Base-by-base conservation (phyloP, 192 early-diverging fungal genomes). In the Linderina pennispora region DNA sequence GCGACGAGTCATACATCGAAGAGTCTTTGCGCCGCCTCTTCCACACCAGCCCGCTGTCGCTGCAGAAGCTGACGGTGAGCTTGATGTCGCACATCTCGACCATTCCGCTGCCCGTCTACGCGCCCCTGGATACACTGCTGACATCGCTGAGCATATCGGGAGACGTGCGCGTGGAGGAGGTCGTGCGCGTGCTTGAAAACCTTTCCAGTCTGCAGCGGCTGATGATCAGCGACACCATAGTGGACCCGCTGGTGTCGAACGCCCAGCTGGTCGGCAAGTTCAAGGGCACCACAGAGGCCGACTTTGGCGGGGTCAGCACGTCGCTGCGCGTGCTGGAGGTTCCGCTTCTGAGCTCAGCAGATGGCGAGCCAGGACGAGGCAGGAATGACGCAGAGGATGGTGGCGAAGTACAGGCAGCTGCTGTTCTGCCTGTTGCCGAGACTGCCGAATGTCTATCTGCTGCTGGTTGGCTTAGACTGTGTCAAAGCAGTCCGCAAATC, bases 211-310 rank as follows among this genome's bases (percentile, higher is more conserved):
- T 62, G 16, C 10, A 23, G 0, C 16, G 16, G 13, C 28, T 62
- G 9, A 36, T 5, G 5, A 3, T 43, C 3, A 22, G 23, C 2
- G 20, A 13, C 9, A 23, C 18, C 7, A 18, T 15, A 8, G 18
- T 38, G 2, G n/a, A 11, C 7, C 37, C 53, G 6, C 14, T 55
- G 2, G 9, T n/a, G 36, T 55, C 53, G 21, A 40, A 43, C 1
- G 53, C 53, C 6, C 28, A 24, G 37, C 20, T 55, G 21, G 17
- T 55, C 1, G 40, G 43, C 43, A n/a, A 15, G 13, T 8, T 53
- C 14, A 19, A 37, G n/a, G 19, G 19, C 8, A 28, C 43, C 5
- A 4, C n/a, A 8, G 11, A 11, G 11, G 28, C 5, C 6, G 31
- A 18, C 25, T 18, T 44, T 10, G 5, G 7, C 2, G 3, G 28